These are phyloP conservation scores for Quercus robur DNA, from an alignment of 306 rosid genomes.

Conservation along the genomic window DNA sequence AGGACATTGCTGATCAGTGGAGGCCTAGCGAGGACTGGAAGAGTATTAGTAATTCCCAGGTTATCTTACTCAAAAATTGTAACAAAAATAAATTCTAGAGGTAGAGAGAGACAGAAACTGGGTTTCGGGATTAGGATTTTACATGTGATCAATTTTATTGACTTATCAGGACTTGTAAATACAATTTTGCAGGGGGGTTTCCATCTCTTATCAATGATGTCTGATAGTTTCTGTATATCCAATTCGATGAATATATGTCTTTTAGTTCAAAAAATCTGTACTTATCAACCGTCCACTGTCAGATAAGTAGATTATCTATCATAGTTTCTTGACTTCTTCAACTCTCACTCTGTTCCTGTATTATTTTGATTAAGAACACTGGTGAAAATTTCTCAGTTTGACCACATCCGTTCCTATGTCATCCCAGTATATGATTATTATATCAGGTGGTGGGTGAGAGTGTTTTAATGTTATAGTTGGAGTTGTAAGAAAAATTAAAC, in stretches of 20 bases:
- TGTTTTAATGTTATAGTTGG: too few species aligned
- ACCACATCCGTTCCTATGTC: too few species aligned
- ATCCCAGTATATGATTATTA: too few species aligned
- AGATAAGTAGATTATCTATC: too few species aligned
- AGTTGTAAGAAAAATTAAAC: too few species aligned
- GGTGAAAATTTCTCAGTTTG: too few species aligned
- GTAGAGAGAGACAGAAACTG: not conserved
- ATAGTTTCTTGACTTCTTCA: too few species aligned
- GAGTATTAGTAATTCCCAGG: constrained; percentile 38
- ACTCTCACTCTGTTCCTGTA: too few species aligned
- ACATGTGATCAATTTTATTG: constrained; percentile 8
- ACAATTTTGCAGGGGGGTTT: constrained; percentile 31
- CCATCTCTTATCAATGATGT: constrained; percentile 4
- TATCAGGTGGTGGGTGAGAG: too few species aligned
- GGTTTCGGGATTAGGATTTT: constrained; percentile 12
- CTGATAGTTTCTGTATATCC: constrained; percentile 16
- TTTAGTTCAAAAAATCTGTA: not conserved
- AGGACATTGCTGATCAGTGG: constrained; percentile 62
- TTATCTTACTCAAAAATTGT: constrained; percentile 39
- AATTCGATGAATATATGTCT: constrained; percentile 16
- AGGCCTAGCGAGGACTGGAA: constrained; percentile 25
- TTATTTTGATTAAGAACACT: too few species aligned
- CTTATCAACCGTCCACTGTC: too few species aligned
- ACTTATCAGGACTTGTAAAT: constrained; percentile 33
- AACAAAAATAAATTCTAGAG: constrained; percentile 1